Conservation (phyloP, 2,329 filamentous ascomycete species). For the Microthyrium microscopicum region DNA sequence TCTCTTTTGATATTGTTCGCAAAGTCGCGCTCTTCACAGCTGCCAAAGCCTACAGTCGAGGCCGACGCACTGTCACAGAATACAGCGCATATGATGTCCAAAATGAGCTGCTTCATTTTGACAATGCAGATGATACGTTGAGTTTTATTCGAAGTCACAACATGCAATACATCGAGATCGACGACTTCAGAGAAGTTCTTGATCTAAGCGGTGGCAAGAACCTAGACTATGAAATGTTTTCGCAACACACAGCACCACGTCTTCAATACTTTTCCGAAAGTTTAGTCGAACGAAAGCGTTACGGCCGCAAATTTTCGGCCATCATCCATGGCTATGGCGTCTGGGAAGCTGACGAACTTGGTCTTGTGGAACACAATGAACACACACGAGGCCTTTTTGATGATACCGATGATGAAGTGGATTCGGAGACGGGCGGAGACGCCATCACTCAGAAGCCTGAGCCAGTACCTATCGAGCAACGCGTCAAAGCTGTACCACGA, state of each 20-base stretch:
- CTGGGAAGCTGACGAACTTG: conserved; percentile 28
- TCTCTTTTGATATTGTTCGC: conserved; percentile 43
- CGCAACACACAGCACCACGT: conserved; percentile 21
- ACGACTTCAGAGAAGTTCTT: no score
- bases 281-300: conserved; percentile 42
- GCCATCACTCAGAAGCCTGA: no score
- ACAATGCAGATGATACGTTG: conserved; percentile 35
- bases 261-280: conserved; percentile 36
- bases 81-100: conserved; percentile 41
- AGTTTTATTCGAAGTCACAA: conserved; percentile 33
- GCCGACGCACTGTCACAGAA: conserved; percentile 31
- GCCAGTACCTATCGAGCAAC: no score
- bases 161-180: conserved; percentile 31
- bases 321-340: conserved; percentile 40
- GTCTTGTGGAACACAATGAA: no score
- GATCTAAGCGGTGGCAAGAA: no score
- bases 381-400: no score
- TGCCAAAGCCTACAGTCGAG: conserved; percentile 36
- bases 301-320: conserved; percentile 36
- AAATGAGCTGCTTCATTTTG: conserved; percentile 36
- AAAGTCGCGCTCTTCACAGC: conserved; percentile 38
- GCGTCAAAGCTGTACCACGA: no score
- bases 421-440: no score
- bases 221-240: conserved; percentile 36
- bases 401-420: no score